Evolutionary conservation across 2,329 filamentous ascomycete genomes (phyloP).

Genomic region (Lecanicillium sp.): DNA sequence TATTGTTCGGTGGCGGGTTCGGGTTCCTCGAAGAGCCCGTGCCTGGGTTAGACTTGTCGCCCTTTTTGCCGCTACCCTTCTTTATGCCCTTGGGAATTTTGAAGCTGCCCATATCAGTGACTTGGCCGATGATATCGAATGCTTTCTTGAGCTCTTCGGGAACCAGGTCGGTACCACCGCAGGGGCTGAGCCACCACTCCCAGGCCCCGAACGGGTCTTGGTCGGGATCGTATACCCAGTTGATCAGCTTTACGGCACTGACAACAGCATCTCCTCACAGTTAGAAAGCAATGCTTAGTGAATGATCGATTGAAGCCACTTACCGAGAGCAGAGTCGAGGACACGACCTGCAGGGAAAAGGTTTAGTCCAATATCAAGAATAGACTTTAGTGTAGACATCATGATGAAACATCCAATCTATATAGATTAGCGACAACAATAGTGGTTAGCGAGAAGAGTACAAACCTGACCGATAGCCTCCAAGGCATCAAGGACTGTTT

Average conservation of each 20-base stretch:
- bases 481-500: background rate
- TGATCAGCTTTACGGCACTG: background rate
- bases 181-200: constrained; percentile 11
- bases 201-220: constrained; percentile 4
- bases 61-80: background rate
- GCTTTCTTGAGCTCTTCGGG: constrained; percentile 9
- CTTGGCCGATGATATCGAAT: background rate
- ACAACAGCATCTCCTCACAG: background rate
- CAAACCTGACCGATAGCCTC: background rate
- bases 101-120: background rate
- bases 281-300: background rate
- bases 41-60: background rate
- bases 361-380: background rate
- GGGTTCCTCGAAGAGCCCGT: background rate
- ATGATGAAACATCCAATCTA: background rate
- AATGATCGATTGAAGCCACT: background rate
- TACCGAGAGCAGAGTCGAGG: background rate
- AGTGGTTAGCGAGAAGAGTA: background rate
- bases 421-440: no score
- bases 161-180: constrained; percentile 7
- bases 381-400: background rate
- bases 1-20: background rate
- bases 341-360: background rate
- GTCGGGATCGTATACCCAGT: background rate
- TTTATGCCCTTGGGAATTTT: background rate